Evolutionary conservation across 495 filamentous ascomycete genomes (phyloP).

Genomic region (Entonaema liquescens): DNA sequence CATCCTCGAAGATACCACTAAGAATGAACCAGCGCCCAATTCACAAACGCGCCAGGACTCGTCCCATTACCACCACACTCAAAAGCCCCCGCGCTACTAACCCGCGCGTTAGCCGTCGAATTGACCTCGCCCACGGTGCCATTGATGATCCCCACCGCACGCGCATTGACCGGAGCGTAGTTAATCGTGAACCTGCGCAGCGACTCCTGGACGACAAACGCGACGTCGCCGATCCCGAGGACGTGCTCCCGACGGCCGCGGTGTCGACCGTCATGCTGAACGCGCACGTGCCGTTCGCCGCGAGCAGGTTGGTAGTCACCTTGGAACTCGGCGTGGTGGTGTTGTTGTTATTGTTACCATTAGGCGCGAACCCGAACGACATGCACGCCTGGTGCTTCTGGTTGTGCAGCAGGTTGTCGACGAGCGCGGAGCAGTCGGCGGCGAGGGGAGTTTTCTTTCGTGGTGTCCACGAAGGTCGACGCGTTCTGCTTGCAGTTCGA

Average conservation of each 20-base stretch:
- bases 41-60: not conserved
- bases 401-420: not conserved
- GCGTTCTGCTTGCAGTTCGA: conserved; percentile 1
- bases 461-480: conserved; percentile 9
- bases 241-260: not conserved
- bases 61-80: not conserved
- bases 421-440: conserved; percentile 10
- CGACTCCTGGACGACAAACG: not conserved
- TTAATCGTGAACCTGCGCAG: not conserved
- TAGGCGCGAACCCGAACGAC: not conserved
- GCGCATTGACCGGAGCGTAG: not conserved
- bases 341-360: not conserved
- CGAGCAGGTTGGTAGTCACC: not conserved
- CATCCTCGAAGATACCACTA: not conserved
- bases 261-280: not conserved
- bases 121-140: not conserved
- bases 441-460: not conserved
- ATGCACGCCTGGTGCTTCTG: not conserved
- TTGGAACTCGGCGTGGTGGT: not conserved
- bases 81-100: conserved; percentile 8
- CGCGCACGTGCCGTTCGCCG: not conserved
- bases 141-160: not conserved
- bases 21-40: conserved; percentile 17
- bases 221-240: not conserved
- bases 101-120: not conserved